Percentiles rank a stretch among this genome's conserved stretches.
phyloP scores from a whole-genome alignment of 148 eudicot genomes.

The Cornus controversa region DNA sequence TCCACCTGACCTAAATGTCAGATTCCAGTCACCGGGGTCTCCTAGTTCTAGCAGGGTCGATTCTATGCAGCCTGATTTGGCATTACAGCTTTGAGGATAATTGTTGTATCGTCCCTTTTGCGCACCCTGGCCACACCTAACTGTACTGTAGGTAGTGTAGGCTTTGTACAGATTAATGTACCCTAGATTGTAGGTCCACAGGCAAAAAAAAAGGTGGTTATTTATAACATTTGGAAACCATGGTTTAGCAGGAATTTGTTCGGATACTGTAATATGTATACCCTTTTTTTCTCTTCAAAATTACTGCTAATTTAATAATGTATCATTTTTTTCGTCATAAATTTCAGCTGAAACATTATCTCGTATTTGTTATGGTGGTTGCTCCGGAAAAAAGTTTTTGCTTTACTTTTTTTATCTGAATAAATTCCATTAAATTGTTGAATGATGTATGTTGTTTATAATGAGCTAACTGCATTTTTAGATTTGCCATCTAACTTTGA shows the following conservation, averaged over 20 bases:
- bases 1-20: constrained; percentile 47
- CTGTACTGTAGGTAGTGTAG: neutral
- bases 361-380: too few relatives aligned
- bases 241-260: neutral
- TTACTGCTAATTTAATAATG: neutral
- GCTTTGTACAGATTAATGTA: constrained; percentile 8
- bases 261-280: neutral
- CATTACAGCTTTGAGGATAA: constrained; percentile 37
- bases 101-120: neutral
- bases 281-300: neutral
- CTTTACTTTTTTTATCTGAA: too few relatives aligned
- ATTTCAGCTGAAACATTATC: too few relatives aligned
- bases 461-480: too few relatives aligned
- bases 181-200: constrained; percentile 3
- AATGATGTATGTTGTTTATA: too few relatives aligned
- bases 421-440: too few relatives aligned
- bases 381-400: too few relatives aligned
- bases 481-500: too few relatives aligned
- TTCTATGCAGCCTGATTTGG: constrained; percentile 36
- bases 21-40: constrained; percentile 37
- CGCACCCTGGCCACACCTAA: neutral
- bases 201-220: neutral
- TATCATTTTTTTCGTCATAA: too few relatives aligned
- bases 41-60: constrained; percentile 31
- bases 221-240: neutral